Base-by-base conservation (phyloP, 2,329 filamentous ascomycete species). In the Fusarium chlamydosporum region DNA sequence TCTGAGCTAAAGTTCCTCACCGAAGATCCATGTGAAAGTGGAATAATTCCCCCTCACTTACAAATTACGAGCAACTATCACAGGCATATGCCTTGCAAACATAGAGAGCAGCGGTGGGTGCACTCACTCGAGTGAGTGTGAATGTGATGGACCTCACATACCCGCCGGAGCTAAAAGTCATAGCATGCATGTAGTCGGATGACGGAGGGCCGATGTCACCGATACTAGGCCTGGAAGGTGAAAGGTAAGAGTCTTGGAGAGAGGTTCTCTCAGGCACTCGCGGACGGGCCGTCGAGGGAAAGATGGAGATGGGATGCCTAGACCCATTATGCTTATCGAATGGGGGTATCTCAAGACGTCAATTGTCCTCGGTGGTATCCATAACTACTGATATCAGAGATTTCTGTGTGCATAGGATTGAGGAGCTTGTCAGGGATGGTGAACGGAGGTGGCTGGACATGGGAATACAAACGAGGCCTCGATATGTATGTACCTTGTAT, bases 101-200 rank as follows among this genome's bases (percentile, higher is more conserved):
- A 45, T 11, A 61, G 46, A 46, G 58, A 33, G 47, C 55, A 34
- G 50, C 55, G 64, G 56, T 56, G 42, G 52, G 48, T 27, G 37
- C 47, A 29, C 33, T 50, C 47, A 27, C 12, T 47, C 23, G 12
- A 35, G 35, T 20, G 29, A 43, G 60, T 37, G 61, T 41, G 37
- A 48, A 65, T 74, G 74, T 76, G 72, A 75, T 54, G 59, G 52
- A 53, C 38, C 61, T 68, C 68, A 72, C 68, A 71, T 76, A 76
- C 72, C 74, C 75, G 75, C 75, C 74, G 70, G 51, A 56, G 72
- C 75, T 76, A 74, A 66, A 50, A 46, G 23, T 38, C 65, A 63
- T 73, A 67, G 68, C 70, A 75, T 73, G 72, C 70, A 73, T 74
- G 59, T 57, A 66, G 52, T 64, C 59, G 62, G 65, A 71, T 60